Base-by-base conservation (phyloP, 257 asterid species). In the Solanum sejunctum region DNA sequence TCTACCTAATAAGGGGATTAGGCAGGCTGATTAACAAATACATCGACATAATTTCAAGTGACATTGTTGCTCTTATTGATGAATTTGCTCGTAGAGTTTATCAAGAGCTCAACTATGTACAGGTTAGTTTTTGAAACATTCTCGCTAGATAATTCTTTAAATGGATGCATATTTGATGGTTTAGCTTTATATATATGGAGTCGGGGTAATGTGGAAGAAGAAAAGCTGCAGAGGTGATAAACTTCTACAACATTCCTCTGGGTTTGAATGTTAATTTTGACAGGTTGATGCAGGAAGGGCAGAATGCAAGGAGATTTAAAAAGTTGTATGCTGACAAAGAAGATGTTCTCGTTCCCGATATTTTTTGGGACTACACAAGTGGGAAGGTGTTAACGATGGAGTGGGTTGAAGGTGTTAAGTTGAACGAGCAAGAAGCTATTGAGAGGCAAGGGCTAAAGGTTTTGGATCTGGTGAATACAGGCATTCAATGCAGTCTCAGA, bases 331-430 rank as follows among this genome's bases (percentile, higher is more conserved):
- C 98, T 85, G 98, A 97, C 91, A 97, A 93, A 89, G 91, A 91
- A 87, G 98, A 97, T 87, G 98, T 97, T 84, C 92, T 97, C 78
- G 99, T 97, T 81, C 99, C 99, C 4, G 98, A 97, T 88, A 97
- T 97, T 84, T 95, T 92, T 85, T 97, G 99, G 99, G 97, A 95
- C 87, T 97, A 93, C 90, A 97, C 99, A 43, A 93, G 98, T 84
- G 95, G 93, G 77, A 95, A 97, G 89, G 99, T 97, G 55, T 91
- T 97, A 82, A 97, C 99, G 6, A 97, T 97, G 99, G 99, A 97
- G 86, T 97, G 99, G 99, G 93, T 97, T 85, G 98, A 97, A 88
- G 98, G 99, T 60, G 98, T 95, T 85, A 97, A 97, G 86, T 70
- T 97, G 71, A 97, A 94, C 56, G 98, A 97, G 91, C 98, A 95